These are phyloP conservation scores for Luvunga scandens DNA, from an alignment of 345 rosid species.

Conservation along the genomic window DNA sequence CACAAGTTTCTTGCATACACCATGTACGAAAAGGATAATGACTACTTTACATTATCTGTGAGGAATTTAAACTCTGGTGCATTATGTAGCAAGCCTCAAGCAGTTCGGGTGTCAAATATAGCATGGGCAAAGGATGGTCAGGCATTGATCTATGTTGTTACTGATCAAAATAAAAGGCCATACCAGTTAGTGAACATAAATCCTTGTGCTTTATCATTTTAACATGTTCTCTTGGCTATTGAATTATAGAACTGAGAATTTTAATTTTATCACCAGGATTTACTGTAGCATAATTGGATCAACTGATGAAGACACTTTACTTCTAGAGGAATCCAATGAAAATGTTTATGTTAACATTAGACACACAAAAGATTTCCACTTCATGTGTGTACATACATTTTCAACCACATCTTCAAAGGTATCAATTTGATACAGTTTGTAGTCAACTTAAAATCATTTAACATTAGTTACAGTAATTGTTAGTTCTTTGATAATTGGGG, in stretches of 20 bases:
- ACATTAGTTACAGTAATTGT: slow-evolving; percentile 5
- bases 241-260: slow-evolving; percentile 9
- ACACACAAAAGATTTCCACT: slow-evolving; percentile 81
- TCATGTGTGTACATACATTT: slow-evolving; percentile 66
- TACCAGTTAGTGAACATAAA: slow-evolving; percentile 39
- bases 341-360: slow-evolving; percentile 64
- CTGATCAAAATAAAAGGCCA: slow-evolving; percentile 85
- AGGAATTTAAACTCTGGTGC: slow-evolving; percentile 90
- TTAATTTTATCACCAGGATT: slow-evolving; percentile 37
- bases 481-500: slow-evolving; percentile 20
- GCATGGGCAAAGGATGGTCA: slow-evolving; percentile 93
- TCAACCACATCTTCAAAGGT: slow-evolving; percentile 82
- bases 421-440: slow-evolving; percentile 14
- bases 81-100: slow-evolving; percentile 89
- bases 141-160: slow-evolving; percentile 81
- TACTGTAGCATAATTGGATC: slow-evolving; percentile 90
- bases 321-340: slow-evolving; percentile 70
- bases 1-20: slow-evolving; percentile 95
- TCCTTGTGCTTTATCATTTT: background rate
- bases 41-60: slow-evolving; percentile 69
- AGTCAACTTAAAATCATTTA: slow-evolving; percentile 1
- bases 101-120: slow-evolving; percentile 71
- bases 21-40: slow-evolving; percentile 94
- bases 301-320: slow-evolving; percentile 79
- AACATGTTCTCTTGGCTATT: background rate